Base-by-base conservation (phyloP, 2,329 filamentous ascomycete species). In the Aspergillus eucalypticola region DNA sequence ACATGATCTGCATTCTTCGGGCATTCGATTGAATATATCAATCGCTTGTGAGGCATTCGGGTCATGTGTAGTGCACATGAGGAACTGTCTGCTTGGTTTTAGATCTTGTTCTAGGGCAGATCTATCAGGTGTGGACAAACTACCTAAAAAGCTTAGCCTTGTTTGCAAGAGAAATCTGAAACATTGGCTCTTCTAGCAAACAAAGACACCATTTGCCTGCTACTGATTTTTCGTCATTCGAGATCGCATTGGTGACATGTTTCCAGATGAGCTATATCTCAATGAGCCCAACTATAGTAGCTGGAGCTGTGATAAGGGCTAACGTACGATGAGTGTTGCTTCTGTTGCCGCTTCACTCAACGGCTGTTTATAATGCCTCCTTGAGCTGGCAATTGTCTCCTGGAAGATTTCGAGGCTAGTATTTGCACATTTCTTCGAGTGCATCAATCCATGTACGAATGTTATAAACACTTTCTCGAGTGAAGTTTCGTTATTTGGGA, bases 221-320 rank as follows among this genome's bases (percentile, higher is more conserved):
- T 13, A 79, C 65, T 2, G 81, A 77, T 57, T 83, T 84, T 15
- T 86, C 76, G 1, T 81, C 78, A 32, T 84, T 80, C 1, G 76
- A 76, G 62, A 85, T 86, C 13, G 80, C 79, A 1, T 80, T 75
- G 55, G 92, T 89, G n/a, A 90, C 80, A 25, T 83, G 84, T 75
- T 92, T 95, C 92, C 92, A 97, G 3, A 96, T 77, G 3, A 96
- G 74, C 90, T 94, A 59, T 25, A 25, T n/a, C 3, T 23, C 1
- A 3, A 35, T 60, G 35, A 60, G 46, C 46, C 3, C 4, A 5
- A 11, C 11, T 6, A 10, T 10, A 5, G 13, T 17, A 23, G 17
- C 15, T 27, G 17, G 23, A 11, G 29, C 32, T 13, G 1, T 35
- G 32, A 11, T 11, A 27, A 32, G 23, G 13, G 23, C 15, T 13